phyloP scores from a whole-genome alignment of 768 basidiomycete species.

The Kwoniella botswanensis region DNA sequence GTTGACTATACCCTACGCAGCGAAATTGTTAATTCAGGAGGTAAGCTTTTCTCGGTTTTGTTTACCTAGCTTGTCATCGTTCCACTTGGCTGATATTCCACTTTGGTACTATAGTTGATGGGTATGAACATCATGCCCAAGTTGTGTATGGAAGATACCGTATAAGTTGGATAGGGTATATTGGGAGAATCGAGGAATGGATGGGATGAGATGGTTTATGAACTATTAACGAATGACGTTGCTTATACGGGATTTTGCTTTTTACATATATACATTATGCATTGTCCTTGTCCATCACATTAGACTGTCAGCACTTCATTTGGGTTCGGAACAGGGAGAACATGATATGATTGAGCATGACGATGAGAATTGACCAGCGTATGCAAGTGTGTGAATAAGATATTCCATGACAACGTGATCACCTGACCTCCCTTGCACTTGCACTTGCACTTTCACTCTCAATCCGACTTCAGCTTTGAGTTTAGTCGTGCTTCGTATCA shows the following conservation, averaged over 20 bases:
- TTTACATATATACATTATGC: neutral
- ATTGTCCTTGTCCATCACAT: neutral
- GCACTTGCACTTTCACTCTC: too few species aligned
- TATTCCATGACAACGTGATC: too few species aligned
- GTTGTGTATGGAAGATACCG: conserved; percentile 77
- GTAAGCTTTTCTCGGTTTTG: conserved; percentile 33
- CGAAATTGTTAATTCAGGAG: conserved; percentile 66
- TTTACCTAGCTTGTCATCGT: neutral
- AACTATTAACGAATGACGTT: neutral
- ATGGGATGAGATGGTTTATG: conserved; percentile 6
- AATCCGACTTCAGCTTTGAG: too few species aligned
- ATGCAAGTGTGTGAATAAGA: too few species aligned
- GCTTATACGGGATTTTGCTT: neutral
- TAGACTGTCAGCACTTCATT: too few species aligned
- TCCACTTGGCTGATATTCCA: conserved; percentile 18
- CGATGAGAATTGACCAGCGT: too few species aligned
- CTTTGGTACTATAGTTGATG: conserved; percentile 70
- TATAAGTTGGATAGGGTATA: conserved; percentile 24
- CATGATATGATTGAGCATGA: too few species aligned
- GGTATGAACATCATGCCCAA: conserved; percentile 96
- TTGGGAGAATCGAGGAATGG: neutral
- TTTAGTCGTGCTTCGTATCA: too few species aligned
- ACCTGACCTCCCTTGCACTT: too few species aligned
- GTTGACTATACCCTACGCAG: conserved; percentile 93
- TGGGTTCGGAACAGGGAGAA: too few species aligned